Evolutionary conservation across 495 filamentous ascomycete genomes (phyloP).

Genomic region (Neurospora pannonica): DNA sequence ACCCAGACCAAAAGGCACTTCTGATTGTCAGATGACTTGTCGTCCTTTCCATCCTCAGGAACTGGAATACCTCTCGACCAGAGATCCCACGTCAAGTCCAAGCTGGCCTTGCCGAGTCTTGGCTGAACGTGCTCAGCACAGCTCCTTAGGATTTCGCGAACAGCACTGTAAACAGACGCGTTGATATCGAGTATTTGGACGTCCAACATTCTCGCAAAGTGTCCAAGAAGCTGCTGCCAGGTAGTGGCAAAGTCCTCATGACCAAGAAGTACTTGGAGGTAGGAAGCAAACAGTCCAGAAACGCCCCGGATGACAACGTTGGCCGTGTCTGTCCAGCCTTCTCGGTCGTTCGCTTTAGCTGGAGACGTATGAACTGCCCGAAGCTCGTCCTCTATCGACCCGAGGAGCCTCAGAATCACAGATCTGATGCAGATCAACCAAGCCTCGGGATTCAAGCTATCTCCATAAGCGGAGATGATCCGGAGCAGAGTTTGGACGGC

Average conservation of each 20-base stretch:
- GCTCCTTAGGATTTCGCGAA: conserved; percentile 56
- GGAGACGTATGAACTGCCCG: conserved; percentile 14
- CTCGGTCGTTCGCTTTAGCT: conserved; percentile 30
- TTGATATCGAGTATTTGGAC: conserved; percentile 57
- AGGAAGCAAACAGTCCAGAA: conserved; percentile 56
- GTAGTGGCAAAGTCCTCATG: conserved; percentile 50
- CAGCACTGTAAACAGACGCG: conserved; percentile 58
- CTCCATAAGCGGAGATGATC: conserved; percentile 86
- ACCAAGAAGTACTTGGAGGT: conserved; percentile 49
- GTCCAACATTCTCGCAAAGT: conserved; percentile 51
- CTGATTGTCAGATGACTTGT: conserved; percentile 54
- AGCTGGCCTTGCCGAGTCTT: conserved; percentile 45
- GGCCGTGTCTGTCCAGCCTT: conserved; percentile 67
- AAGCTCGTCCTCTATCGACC: conserved; percentile 42
- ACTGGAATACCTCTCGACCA: conserved; percentile 59
- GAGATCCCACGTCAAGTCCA: conserved; percentile 59
- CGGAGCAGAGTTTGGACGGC: conserved; percentile 83
- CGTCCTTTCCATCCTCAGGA: conserved; percentile 29
- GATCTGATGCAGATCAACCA: conserved; percentile 78
- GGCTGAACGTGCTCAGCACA: conserved; percentile 35
- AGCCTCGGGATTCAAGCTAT: conserved; percentile 64
- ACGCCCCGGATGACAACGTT: conserved; percentile 64
- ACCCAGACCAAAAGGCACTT: conserved; percentile 73
- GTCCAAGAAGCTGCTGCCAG: conserved; percentile 60
- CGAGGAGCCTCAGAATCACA: conserved; percentile 68